Evolutionary conservation across 768 basidiomycete species (phyloP), one percentile per base, ranked within the genome.

Genomic region (Leucogyrophana mollusca): DNA sequence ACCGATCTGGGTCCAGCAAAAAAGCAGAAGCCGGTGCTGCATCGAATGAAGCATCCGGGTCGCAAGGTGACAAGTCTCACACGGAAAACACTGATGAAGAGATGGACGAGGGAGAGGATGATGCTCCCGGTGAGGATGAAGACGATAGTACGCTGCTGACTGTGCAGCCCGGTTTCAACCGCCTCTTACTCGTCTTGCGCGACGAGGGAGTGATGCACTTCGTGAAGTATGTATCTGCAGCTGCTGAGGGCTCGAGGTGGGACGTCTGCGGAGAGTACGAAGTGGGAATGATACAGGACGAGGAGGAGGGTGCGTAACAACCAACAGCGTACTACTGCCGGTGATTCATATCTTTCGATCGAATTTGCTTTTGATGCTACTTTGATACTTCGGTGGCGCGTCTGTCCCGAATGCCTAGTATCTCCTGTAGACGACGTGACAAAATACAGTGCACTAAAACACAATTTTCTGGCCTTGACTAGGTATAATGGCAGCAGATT

Each of bases 131-230:
- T 6, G 82, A 79, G 1, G 82, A 80, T 13, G 85, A 90, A 43
- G 87, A 88, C 41, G 82, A 82, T 36, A 79, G 82, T 40, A 94
- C 94, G 4, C 71, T 97, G 17, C 67, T 97, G 34, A 90, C 89
- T 4, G 85, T 90, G 35, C 87, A 90, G 54, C 89, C 94, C 0
- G 86, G 87, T 4, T 98, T 92, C 70, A 97, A 97, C 65, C 78
- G 85, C 14, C 73, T 98, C 8, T 73, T 94, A 22, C 75, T 98
- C 30, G 94, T 97, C 18, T 71, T 97, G 47, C 79, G 95, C 13
- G 95, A 98, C 64, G 89, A 93, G 59, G 80, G 88, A 16, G 94
- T 98, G 38, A 85, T 98, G 83, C 81, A 81, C 34, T 98, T 97
- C 62, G 91, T 94, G 52, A 98, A 97, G 64, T 98, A 98, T 57